A percentile compares a stretch with the other conserved stretches of the same genome.
These are phyloP conservation scores for Millerozyma acaciae DNA, from an alignment of 805 yeast species.

Conservation along the genomic window DNA sequence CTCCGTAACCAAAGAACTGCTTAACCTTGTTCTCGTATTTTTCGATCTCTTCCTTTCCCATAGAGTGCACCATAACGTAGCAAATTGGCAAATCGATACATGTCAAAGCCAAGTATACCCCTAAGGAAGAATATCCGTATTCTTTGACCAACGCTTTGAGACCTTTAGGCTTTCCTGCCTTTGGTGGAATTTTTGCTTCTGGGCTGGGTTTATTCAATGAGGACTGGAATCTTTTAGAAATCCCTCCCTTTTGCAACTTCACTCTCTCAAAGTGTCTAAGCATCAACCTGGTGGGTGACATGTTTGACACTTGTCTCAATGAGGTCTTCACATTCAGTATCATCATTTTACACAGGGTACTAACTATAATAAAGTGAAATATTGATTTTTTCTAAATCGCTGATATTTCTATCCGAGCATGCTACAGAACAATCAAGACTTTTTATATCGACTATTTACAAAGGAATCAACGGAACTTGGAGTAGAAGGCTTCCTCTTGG, in stretches of 20 bases:
- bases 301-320: too few relatives aligned
- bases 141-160: slow-evolving; percentile 68
- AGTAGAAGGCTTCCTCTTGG: slow-evolving; percentile 70
- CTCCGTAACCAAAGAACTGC: slow-evolving; percentile 59
- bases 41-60: slow-evolving; percentile 80
- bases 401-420: too few relatives aligned
- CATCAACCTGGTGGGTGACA: not conserved
- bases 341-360: too few relatives aligned
- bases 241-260: not conserved
- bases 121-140: slow-evolving; percentile 90
- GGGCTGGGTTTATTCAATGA: slow-evolving; percentile 5
- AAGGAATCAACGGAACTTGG: slow-evolving; percentile 42
- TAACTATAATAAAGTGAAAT: too few relatives aligned
- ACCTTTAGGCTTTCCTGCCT: slow-evolving; percentile 37
- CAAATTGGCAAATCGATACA: slow-evolving; percentile 79
- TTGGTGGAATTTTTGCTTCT: slow-evolving; percentile 7
- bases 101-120: slow-evolving; percentile 73
- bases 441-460: slow-evolving; percentile 3
- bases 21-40: slow-evolving; percentile 61
- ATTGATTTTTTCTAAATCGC: too few relatives aligned
- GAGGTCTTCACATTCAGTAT: too few relatives aligned
- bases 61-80: slow-evolving; percentile 74
- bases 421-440: too few relatives aligned
- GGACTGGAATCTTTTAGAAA: slow-evolving; percentile 15
- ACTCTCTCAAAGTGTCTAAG: not conserved